phyloP scores from a whole-genome alignment of 2,329 filamentous ascomycete genomes.

The Epichloe typhina region DNA sequence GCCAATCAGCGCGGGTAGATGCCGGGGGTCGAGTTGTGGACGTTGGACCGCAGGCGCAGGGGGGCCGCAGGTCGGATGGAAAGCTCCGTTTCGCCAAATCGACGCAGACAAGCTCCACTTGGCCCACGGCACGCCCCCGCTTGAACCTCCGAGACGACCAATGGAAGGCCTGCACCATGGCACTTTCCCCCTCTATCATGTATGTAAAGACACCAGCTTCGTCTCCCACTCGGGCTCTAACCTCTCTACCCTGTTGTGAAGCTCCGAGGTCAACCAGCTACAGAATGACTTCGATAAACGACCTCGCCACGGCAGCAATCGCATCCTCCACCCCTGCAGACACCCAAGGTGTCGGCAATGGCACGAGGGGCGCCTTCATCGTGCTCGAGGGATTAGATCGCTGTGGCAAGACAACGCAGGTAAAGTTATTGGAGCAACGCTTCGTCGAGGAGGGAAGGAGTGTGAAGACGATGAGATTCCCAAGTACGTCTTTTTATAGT shows the following conservation, averaged over 20 bases:
- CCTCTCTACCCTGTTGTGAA: too few relatives aligned
- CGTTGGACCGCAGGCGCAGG: not conserved
- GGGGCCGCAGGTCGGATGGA: not conserved
- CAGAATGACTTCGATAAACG: constrained; percentile 34
- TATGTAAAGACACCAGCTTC: too few relatives aligned
- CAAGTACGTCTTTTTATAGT: constrained; percentile 28
- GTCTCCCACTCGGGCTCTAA: too few relatives aligned
- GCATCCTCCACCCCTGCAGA: constrained; percentile 19
- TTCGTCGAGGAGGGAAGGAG: constrained; percentile 34
- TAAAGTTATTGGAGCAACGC: constrained; percentile 48
- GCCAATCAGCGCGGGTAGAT: not conserved
- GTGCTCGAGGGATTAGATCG: constrained; percentile 82
- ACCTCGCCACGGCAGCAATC: constrained; percentile 34
- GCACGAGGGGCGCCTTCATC: constrained; percentile 54
- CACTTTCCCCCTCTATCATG: too few relatives aligned
- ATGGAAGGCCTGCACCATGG: too few relatives aligned
- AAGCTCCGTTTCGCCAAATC: not conserved
- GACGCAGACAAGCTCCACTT: too few relatives aligned
- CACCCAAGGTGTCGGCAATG: constrained; percentile 1
- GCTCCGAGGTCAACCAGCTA: too few relatives aligned
- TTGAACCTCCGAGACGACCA: too few relatives aligned
- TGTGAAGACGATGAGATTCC: constrained; percentile 43
- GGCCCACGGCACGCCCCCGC: too few relatives aligned
- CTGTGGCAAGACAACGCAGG: constrained; percentile 88
- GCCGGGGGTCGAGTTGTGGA: not conserved